Evolutionary conservation across 805 yeast species (phyloP), one percentile per base, ranked within the genome.

Genomic region (Kuraishia molischiana): DNA sequence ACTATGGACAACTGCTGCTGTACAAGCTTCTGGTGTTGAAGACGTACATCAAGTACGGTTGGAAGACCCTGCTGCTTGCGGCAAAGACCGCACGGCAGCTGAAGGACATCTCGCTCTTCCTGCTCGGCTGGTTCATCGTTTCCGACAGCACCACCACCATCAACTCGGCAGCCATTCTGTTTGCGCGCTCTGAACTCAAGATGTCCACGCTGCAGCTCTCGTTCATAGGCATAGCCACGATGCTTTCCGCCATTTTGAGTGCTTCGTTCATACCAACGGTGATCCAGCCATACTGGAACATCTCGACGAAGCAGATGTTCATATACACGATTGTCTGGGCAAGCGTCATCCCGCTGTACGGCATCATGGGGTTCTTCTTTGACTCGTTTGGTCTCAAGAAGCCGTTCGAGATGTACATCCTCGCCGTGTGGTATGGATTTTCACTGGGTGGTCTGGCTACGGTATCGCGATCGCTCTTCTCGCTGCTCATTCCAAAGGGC

Each of bases 81-180:
- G 57, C 78, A n/a, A 66, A 62, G 32, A 79, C 75, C 44, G 85
- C 82, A 1, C 63, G 73, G 2, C 57, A 71, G 36, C 57, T 83
- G 48, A 67, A 64, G 44, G 90, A 83, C 47, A 83, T 84, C 15
- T 62, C 73, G n/a, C 67, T 73, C 10, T 83, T 79, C 45, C 57
- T 83, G 8, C 35, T 73, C 0, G 87, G 85, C 1, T 83, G 94
- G 94, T 83, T 83, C 46, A 67, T 84, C 32, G 63, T 83, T 2
- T 74, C 85, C 17, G 94, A 84, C 50, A 77, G 86, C 1, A 60
- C 80, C 9, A 80, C 89, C 1, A 84, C 92, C 0, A 82, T 83
- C 39, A 83, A 82, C 52, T 77, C 87, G 1, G 79, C 92, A 0
- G 90, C 92, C 0, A 75, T 84, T 22, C 52, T 83, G 29, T 83